phyloP scores from a whole-genome alignment of 2,329 filamentous ascomycete genomes.

The Rugonectria rugulosa region DNA sequence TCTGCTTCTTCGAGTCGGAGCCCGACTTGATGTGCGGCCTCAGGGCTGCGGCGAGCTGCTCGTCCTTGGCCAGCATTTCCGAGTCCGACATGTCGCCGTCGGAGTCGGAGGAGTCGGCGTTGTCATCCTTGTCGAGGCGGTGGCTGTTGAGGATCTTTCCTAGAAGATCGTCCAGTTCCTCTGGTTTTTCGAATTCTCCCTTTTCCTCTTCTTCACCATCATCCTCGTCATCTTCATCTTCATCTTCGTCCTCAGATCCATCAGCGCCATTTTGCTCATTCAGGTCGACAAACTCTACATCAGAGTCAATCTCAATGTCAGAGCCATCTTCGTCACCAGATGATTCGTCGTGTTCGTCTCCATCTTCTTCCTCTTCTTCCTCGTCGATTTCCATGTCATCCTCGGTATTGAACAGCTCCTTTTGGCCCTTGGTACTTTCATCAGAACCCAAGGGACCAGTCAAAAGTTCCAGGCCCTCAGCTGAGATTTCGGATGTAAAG shows the following conservation, averaged over 20 bases:
- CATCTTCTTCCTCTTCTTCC: no score
- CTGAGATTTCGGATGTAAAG: conserved; percentile 78
- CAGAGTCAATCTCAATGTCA: conserved; percentile 56
- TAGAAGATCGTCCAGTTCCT: conserved; percentile 74
- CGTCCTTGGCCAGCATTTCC: conserved; percentile 90
- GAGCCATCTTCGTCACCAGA: conserved; percentile 54
- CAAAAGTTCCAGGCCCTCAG: conserved; percentile 71
- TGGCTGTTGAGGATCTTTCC: conserved; percentile 80
- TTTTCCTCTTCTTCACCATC: conserved; percentile 51
- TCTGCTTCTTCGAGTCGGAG: conserved; percentile 79
- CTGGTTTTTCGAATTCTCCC: conserved; percentile 53
- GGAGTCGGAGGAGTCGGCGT: conserved; percentile 64
- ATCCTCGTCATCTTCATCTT: conserved; percentile 53
- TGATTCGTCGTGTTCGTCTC: no score
- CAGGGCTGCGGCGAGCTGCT: conserved; percentile 85
- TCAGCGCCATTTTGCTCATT: conserved; percentile 52
- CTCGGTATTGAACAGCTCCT: conserved; percentile 80
- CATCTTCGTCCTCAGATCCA: conserved; percentile 52
- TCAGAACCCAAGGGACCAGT: conserved; percentile 76
- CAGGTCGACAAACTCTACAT: conserved; percentile 59
- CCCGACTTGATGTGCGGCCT: conserved; percentile 72
- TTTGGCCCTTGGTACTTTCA: conserved; percentile 84
- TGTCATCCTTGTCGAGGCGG: conserved; percentile 64
- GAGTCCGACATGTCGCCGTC: conserved; percentile 93
- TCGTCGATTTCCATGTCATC: conserved; percentile 64